Conservation (phyloP, 2,329 filamentous ascomycete species). For the Botrytis sinoallii region DNA sequence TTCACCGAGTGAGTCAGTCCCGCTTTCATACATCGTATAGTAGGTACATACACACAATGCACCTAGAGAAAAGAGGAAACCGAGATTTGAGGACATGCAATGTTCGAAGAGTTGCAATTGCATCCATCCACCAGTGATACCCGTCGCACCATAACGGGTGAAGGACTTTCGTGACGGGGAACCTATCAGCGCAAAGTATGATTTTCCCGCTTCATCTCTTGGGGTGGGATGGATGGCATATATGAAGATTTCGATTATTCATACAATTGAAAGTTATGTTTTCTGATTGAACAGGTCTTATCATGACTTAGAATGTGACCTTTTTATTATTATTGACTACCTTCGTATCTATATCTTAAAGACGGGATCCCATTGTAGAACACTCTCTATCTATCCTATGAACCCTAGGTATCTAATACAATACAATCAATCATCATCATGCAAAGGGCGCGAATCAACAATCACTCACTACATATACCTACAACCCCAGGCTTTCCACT, state of each 20-base stretch:
- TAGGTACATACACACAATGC: neutral
- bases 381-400: neutral
- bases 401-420: too few relatives aligned
- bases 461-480: neutral
- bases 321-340: neutral
- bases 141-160: neutral
- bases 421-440: neutral
- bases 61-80: neutral
- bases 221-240: neutral
- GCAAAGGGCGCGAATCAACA: neutral
- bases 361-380: neutral
- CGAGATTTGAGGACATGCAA: neutral
- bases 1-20: constrained; percentile 8
- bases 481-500: neutral
- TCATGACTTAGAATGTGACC: neutral
- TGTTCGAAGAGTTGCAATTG: neutral
- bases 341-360: neutral
- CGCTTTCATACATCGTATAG: neutral
- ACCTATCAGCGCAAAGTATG: neutral
- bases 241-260: neutral
- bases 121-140: neutral
- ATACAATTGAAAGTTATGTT: neutral
- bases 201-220: neutral
- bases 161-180: constrained; percentile 9
- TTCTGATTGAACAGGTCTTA: neutral